phyloP scores from a whole-genome alignment of 2,329 filamentous ascomycete genomes.

The Coniochaeta sp. region DNA sequence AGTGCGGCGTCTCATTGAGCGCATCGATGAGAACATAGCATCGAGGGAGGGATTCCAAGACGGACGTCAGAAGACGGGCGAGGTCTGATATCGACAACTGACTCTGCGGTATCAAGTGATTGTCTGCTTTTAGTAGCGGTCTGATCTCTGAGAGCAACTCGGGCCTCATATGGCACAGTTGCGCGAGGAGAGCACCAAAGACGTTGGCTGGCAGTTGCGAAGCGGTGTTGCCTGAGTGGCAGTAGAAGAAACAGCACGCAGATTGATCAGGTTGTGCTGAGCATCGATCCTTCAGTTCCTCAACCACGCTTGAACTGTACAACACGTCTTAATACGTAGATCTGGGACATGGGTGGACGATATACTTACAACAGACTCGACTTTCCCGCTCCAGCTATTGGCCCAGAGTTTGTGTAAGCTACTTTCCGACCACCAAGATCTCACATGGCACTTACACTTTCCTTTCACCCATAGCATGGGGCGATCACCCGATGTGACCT shows the following conservation, averaged over 20 bases:
- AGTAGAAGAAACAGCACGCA: constrained; percentile 16
- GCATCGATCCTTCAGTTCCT: constrained; percentile 9
- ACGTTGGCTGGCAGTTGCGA: constrained; percentile 18
- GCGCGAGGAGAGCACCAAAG: constrained; percentile 19
- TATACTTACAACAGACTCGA: constrained; percentile 18
- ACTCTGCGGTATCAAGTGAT: neutral
- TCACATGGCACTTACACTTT: constrained; percentile 10
- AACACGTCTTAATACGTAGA: neutral
- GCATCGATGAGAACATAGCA: constrained; percentile 16
- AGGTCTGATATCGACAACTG: neutral
- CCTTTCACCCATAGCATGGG: constrained; percentile 17
- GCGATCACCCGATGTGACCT: constrained; percentile 1
- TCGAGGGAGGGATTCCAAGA: constrained; percentile 5
- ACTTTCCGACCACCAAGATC: neutral
- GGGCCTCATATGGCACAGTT: constrained; percentile 9
- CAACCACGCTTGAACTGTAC: constrained; percentile 14
- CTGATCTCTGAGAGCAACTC: constrained; percentile 11
- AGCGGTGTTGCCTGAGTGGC: constrained; percentile 15
- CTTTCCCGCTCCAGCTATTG: constrained; percentile 19
- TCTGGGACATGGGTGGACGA: neutral
- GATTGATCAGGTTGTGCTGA: constrained; percentile 3
- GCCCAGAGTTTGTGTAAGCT: constrained; percentile 5
- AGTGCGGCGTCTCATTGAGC: constrained; percentile 14
- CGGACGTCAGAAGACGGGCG: neutral
- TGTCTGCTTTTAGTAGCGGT: constrained; percentile 7